phyloP scores from a whole-genome alignment of 139 green algal genomes.

The Astrephomene gubernaculifera region DNA sequence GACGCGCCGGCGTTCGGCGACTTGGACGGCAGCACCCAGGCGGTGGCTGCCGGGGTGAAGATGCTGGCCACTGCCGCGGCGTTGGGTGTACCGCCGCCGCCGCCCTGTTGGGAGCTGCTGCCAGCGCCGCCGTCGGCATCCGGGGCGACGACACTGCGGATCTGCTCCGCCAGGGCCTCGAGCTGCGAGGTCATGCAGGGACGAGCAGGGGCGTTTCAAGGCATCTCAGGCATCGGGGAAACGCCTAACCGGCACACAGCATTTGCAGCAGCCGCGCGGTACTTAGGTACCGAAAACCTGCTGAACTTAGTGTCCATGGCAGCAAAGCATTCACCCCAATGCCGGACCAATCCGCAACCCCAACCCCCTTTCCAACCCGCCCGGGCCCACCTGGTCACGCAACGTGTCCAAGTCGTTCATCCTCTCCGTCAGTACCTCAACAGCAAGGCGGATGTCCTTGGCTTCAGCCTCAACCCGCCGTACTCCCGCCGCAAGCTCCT shows the following conservation, averaged over 20 bases:
- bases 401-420: slow-evolving; percentile 11
- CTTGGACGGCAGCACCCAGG: neutral
- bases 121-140: no score
- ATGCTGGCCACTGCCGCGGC: slow-evolving; percentile 12
- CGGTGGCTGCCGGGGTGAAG: slow-evolving; percentile 19
- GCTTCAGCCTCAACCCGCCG: neutral
- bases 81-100: neutral
- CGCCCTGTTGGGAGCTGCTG: neutral
- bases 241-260: no score
- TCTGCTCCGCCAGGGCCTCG: slow-evolving; percentile 9
- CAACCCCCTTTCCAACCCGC: no score
- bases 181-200: neutral
- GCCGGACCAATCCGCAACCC: no score
- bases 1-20: neutral
- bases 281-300: no score
- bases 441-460: neutral
- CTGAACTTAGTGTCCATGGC: no score
- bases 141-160: neutral
- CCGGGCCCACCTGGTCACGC: slow-evolving; percentile 22
- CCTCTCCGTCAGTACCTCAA: neutral
- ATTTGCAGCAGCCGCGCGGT: no score
- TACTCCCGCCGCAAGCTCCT: neutral
- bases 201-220: no score
- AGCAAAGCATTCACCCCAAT: no score
- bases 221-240: no score